Evolutionary conservation across 2,329 filamentous ascomycete species (phyloP).

Genomic region (Coniochaeta sp.): DNA sequence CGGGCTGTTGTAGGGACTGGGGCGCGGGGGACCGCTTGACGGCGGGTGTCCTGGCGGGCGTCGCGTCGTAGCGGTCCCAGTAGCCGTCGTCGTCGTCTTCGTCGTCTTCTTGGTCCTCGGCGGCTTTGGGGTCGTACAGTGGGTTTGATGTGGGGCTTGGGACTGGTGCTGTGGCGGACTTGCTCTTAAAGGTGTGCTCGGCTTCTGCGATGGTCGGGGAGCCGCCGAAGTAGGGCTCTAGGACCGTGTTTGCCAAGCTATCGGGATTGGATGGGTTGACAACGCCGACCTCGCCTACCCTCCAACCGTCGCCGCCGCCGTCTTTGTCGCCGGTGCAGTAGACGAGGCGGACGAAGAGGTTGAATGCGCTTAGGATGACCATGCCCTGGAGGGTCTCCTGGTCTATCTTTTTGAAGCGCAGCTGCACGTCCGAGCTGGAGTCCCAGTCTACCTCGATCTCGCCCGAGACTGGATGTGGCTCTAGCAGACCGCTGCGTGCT

Average conservation of each 20-base stretch:
- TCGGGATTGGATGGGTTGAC: conserved; percentile 22
- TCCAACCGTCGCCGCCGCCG: conserved; percentile 58
- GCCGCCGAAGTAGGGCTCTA: conserved; percentile 47
- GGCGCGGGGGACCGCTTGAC: conserved; percentile 57
- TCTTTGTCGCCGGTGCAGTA: conserved; percentile 61
- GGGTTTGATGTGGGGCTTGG: background rate
- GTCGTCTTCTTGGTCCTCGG: conserved; percentile 29
- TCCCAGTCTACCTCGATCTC: conserved; percentile 70
- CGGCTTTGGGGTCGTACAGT: conserved; percentile 12
- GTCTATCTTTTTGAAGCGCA: conserved; percentile 62
- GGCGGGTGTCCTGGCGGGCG: conserved; percentile 51
- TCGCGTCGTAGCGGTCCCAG: conserved; percentile 71
- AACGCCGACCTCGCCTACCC: conserved; percentile 60
- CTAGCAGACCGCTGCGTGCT: conserved; percentile 54
- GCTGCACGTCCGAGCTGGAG: conserved; percentile 35
- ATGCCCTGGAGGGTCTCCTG: conserved; percentile 67
- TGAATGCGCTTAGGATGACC: conserved; percentile 50
- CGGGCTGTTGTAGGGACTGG: conserved; percentile 17
- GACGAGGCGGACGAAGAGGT: conserved; percentile 57
- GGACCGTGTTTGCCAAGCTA: conserved; percentile 13
- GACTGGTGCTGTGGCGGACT: conserved; percentile 3
- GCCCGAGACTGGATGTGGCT: conserved; percentile 75
- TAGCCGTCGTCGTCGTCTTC: conserved; percentile 71
- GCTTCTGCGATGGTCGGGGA: conserved; percentile 48
- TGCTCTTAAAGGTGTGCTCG: conserved; percentile 41